phyloP scores from a whole-genome alignment of 306 rosid genomes.

The Acacia acuminata region DNA sequence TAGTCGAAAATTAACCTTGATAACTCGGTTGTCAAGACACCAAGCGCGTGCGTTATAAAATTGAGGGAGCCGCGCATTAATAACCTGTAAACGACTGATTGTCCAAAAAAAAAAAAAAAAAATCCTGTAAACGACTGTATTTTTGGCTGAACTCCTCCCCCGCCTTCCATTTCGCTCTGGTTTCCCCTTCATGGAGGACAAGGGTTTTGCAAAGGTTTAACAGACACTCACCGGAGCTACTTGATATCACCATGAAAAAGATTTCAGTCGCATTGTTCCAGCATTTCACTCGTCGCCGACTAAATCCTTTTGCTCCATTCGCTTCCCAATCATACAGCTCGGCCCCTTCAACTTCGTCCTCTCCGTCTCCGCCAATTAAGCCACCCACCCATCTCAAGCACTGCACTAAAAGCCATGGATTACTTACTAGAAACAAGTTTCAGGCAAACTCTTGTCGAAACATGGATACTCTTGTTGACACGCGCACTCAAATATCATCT shows the following conservation, averaged over 20 bases:
- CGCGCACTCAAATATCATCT: conserved; percentile 50
- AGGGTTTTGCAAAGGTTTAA: conserved; percentile 65
- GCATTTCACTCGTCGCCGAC: conserved; percentile 47
- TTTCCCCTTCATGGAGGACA: no score
- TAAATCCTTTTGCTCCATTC: conserved; percentile 26
- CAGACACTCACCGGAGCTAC: not conserved
- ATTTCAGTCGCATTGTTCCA: conserved; percentile 49
- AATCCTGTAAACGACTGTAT: not conserved
- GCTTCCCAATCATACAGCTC: conserved; percentile 37
- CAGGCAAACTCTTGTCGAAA: conserved; percentile 51
- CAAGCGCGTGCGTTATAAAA: not conserved
- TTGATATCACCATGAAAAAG: conserved; percentile 53
- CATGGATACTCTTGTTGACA: conserved; percentile 55
- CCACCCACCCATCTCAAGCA: conserved; percentile 41
- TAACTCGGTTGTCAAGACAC: not conserved
- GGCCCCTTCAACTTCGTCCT: conserved; percentile 27
- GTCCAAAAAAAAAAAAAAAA: not conserved
- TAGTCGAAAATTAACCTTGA: not conserved
- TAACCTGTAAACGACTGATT: not conserved
- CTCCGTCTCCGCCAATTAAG: conserved; percentile 32
- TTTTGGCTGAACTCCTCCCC: not conserved
- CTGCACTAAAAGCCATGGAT: conserved; percentile 41
- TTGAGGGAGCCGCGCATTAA: not conserved
- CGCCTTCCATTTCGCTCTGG: not conserved
- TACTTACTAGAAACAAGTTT: conserved; percentile 40